A percentile compares a stretch with the other conserved stretches of the same genome.
Evolutionary conservation across 2,329 filamentous ascomycete species (phyloP).

Genomic region (Whalleya microplaca): DNA sequence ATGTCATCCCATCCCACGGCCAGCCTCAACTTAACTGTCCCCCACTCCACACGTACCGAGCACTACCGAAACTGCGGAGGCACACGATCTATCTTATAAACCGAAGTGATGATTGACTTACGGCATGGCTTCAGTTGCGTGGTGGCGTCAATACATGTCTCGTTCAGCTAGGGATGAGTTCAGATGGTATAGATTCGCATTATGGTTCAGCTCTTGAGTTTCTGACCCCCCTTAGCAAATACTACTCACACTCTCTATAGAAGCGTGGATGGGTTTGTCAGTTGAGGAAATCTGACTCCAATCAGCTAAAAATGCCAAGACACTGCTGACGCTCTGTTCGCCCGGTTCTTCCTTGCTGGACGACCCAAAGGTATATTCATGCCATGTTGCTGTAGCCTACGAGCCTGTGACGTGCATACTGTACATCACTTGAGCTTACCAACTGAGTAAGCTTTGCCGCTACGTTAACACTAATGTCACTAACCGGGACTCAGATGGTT

Average conservation of each 20-base stretch:
- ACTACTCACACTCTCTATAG: background rate
- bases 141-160: background rate
- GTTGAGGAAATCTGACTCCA: background rate
- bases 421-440: background rate
- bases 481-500: background rate
- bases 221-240: background rate
- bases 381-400: background rate
- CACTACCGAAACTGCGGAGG: background rate
- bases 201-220: background rate
- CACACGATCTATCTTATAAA: too few species aligned
- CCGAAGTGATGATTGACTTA: too few species aligned
- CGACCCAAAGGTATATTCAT: background rate
- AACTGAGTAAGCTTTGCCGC: background rate
- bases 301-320: background rate
- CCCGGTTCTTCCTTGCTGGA: background rate
- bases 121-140: too few species aligned
- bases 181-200: background rate
- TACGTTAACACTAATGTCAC: background rate
- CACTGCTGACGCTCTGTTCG: background rate
- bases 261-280: background rate
- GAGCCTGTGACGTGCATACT: background rate
- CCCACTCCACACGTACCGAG: background rate
- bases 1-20: background rate
- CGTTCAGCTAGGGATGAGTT: background rate
- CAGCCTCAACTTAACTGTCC: background rate